Evolutionary conservation across 1,139 yeast genomes (phyloP).

Genomic region (Geotrichum histeridarum): DNA sequence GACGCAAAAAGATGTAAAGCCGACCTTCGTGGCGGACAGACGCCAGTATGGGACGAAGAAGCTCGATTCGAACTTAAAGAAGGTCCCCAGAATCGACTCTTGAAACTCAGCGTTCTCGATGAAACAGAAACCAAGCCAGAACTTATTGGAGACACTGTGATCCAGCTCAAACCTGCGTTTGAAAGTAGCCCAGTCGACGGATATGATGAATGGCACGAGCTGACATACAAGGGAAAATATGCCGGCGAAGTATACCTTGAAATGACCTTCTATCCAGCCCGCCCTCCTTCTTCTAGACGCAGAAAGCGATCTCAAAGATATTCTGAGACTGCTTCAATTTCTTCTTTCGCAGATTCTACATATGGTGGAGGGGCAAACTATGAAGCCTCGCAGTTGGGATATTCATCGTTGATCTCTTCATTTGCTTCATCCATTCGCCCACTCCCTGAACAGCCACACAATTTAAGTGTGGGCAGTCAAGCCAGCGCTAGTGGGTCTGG

Average conservation of each 20-base stretch:
- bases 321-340: background rate
- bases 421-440: background rate
- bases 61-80: constrained; percentile 60
- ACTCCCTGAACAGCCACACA: constrained; percentile 13
- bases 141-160: constrained; percentile 74
- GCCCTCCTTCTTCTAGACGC: constrained; percentile 1
- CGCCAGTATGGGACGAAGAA: constrained; percentile 82
- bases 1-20: constrained; percentile 70
- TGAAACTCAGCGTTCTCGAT: constrained; percentile 75
- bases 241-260: constrained; percentile 90
- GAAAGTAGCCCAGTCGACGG: constrained; percentile 60
- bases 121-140: constrained; percentile 84
- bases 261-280: constrained; percentile 76
- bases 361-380: no score
- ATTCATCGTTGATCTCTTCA: no score
- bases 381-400: no score
- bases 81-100: constrained; percentile 42
- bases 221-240: constrained; percentile 61
- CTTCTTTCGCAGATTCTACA: no score
- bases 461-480: background rate
- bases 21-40: constrained; percentile 81
- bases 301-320: background rate
- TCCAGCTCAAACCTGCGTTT: constrained; percentile 71
- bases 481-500: no score
- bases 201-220: constrained; percentile 79